These are phyloP conservation scores for Guillardia theta DNA, from an alignment of 78 protist species.

Conservation along the genomic window DNA sequence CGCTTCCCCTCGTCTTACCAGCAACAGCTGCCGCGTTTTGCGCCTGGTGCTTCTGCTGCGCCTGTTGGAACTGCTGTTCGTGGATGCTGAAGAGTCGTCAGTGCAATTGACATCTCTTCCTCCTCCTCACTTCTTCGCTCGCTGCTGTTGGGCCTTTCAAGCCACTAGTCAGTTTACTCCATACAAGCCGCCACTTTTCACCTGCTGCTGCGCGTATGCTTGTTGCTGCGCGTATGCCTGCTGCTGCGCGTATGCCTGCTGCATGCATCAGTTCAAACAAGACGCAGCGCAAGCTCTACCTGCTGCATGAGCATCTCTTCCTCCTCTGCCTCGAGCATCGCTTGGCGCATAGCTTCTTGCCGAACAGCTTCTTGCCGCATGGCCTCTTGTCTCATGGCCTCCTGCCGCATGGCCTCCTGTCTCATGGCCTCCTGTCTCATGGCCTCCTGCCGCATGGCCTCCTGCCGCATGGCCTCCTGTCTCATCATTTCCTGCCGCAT, in stretches of 20 bases:
- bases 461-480: background rate
- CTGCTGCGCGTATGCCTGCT: background rate
- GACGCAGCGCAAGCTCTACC: background rate
- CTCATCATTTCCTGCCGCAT: background rate
- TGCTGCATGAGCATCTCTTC: background rate
- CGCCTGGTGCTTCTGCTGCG: background rate
- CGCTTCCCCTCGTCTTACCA: no score
- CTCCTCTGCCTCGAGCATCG: background rate
- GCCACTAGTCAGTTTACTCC: no score
- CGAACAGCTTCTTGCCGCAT: background rate
- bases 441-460: background rate
- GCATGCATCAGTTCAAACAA: background rate
- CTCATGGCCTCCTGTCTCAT: background rate
- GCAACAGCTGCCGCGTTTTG: no score
- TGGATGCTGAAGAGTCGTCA: no score
- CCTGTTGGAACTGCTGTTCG: background rate
- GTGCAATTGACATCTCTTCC: no score
- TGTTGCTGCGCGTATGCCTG: background rate
- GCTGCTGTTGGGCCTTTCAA: no score
- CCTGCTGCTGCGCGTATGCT: background rate
- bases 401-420: background rate
- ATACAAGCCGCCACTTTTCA: no score
- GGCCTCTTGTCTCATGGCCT: background rate
- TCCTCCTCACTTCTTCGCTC: no score
- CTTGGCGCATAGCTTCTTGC: background rate